Evolutionary conservation across 1,284 basidiomycete species (phyloP).

Genomic region (Sphaerobolus stellatus): DNA sequence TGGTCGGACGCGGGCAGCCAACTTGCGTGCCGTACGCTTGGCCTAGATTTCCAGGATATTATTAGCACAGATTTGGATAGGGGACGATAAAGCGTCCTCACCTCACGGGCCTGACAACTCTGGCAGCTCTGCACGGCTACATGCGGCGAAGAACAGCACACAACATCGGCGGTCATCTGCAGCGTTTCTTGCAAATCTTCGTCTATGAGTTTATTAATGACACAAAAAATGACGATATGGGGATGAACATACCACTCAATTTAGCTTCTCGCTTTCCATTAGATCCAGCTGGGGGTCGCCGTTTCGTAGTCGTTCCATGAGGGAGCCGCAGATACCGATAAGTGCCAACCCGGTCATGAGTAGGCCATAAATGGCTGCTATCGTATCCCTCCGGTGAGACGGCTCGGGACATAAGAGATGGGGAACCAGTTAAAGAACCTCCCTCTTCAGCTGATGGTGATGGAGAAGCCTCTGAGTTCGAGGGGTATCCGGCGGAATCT

Average conservation of each 20-base stretch:
- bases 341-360: constrained; percentile 63
- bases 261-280: constrained; percentile 51
- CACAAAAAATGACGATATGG: constrained; percentile 19
- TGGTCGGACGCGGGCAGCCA: constrained; percentile 76
- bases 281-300: constrained; percentile 43
- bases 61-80: constrained; percentile 15
- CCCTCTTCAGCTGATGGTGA: constrained; percentile 19
- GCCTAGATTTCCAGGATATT: constrained; percentile 51
- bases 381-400: constrained; percentile 55
- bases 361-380: constrained; percentile 47
- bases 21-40: constrained; percentile 84
- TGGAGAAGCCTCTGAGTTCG: constrained; percentile 18
- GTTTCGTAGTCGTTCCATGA: constrained; percentile 78
- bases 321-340: constrained; percentile 85
- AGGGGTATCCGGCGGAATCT: constrained; percentile 16
- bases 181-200: constrained; percentile 71
- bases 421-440: constrained; percentile 32
- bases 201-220: constrained; percentile 44
- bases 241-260: constrained; percentile 10
- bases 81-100: constrained; percentile 33
- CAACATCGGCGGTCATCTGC: constrained; percentile 64
- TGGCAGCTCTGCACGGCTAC: constrained; percentile 79
- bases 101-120: constrained; percentile 83
- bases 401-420: constrained; percentile 35
- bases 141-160: constrained; percentile 76